Evolutionary conservation across 2,329 filamentous ascomycete species (phyloP).

Genomic region (Botrytis porri): DNA sequence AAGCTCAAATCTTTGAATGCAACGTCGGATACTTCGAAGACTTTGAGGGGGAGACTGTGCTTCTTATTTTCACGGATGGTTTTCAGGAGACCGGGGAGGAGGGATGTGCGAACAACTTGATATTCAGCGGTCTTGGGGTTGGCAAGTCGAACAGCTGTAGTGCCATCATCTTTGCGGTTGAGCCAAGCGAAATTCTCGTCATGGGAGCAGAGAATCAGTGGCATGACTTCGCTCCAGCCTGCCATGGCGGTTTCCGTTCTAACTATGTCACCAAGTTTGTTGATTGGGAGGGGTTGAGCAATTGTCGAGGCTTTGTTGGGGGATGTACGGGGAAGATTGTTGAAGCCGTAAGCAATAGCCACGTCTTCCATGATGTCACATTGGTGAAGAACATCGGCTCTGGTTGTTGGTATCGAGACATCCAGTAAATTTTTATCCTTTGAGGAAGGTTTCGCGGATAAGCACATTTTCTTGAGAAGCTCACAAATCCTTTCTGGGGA

Average conservation of each 20-base stretch:
- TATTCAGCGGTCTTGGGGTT: constrained; percentile 94
- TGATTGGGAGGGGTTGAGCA: constrained; percentile 82
- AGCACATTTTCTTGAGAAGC: constrained; percentile 85
- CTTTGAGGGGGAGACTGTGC: constrained; percentile 82
- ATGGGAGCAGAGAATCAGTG: constrained; percentile 92
- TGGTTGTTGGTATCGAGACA: constrained; percentile 80
- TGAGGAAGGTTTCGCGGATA: constrained; percentile 71
- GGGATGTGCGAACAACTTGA: constrained; percentile 83
- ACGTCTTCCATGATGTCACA: constrained; percentile 99
- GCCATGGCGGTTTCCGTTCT: constrained; percentile 87
- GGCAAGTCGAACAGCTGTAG: constrained; percentile 76
- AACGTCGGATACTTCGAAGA: constrained; percentile 89
- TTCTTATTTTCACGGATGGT: constrained; percentile 92
- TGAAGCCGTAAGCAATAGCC: constrained; percentile 96
- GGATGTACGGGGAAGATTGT: constrained; percentile 83
- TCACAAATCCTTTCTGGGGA: constrained; percentile 72
- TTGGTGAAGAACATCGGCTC: constrained; percentile 92
- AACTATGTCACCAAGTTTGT: constrained; percentile 92
- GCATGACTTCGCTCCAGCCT: constrained; percentile 95
- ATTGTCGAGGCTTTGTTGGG: constrained; percentile 84
- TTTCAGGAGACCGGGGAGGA: constrained; percentile 86
- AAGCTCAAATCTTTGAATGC: constrained; percentile 80
- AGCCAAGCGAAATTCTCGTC: constrained; percentile 98
- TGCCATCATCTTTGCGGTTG: constrained; percentile 84
- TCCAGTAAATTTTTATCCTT: constrained; percentile 70